phyloP scores from a whole-genome alignment of 306 rosid species.

The Quercus agrifolia region DNA sequence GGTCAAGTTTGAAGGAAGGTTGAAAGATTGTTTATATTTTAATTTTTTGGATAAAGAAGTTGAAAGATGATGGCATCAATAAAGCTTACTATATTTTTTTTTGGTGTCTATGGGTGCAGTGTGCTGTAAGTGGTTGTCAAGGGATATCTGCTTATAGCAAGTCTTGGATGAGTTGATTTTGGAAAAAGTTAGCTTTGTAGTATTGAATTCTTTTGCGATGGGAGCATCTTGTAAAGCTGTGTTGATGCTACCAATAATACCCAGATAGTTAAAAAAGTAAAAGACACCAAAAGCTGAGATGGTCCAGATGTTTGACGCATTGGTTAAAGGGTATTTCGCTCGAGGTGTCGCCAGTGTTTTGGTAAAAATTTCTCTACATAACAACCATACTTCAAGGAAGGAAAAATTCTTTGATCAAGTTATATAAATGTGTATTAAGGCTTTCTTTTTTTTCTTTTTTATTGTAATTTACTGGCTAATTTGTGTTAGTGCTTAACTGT shows the following conservation, averaged over 20 bases:
- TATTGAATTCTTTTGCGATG: slow-evolving; percentile 29
- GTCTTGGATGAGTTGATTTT: slow-evolving; percentile 26
- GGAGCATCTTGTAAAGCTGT: slow-evolving; percentile 56
- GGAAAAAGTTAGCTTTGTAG: slow-evolving; percentile 32
- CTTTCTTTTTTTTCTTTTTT: background rate
- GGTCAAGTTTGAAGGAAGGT: background rate
- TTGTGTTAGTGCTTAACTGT: slow-evolving; percentile 14
- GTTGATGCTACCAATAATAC: slow-evolving; percentile 34
- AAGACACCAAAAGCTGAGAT: slow-evolving; percentile 24
- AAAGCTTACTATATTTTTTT: background rate
- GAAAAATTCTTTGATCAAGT: slow-evolving; percentile 16
- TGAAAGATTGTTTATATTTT: background rate
- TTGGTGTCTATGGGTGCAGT: slow-evolving; percentile 17
- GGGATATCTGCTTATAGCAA: slow-evolving; percentile 26
- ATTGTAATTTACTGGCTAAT: slow-evolving; percentile 4
- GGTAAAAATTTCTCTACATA: slow-evolving; percentile 18
- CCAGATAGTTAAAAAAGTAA: slow-evolving; percentile 9
- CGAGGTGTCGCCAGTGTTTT: slow-evolving; percentile 15
- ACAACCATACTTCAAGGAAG: slow-evolving; percentile 19
- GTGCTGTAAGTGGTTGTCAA: slow-evolving; percentile 25
- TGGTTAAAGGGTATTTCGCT: slow-evolving; percentile 19
- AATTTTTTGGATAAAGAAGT: no score
- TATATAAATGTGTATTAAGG: slow-evolving; percentile 22
- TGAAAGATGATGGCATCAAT: background rate
- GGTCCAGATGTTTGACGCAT: slow-evolving; percentile 18